Evolutionary conservation across 441 rosid species (phyloP), one percentile per base, ranked within the genome.

Genomic region (Arabidopsis hybrid): DNA sequence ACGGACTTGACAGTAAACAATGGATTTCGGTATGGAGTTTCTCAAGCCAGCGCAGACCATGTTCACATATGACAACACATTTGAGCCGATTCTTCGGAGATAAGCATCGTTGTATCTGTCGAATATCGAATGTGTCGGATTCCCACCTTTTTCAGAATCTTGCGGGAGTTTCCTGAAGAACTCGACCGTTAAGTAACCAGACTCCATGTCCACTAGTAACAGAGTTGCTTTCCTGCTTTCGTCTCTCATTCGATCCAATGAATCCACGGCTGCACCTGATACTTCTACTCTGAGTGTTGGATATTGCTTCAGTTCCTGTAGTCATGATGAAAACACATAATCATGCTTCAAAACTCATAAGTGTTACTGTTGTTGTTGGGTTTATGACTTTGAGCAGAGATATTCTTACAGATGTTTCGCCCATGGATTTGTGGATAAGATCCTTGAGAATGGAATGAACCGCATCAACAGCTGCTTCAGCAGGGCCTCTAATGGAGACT

Each of bases 111-210:
- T 91, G 73, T 91, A 93, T 83, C 98, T 73, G 74, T 93, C 94
- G 51, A 88, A 93, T 16, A 91, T 79, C 9, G 97, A 93, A 78
- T 87, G 97, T 5, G 94, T 84, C 8, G 98, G 97, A 79, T 91
- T 89, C 74, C 98, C 98, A 5, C 98, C 97, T 85, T 93, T 93
- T 80, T 93, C 98, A 47, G 83, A 69, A 80, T 93, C 97, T 71
- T 91, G 95, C 63, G 97, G 98, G 81, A 93, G 98, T 81, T 91
- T 93, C 72, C 95, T 84, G 80, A 93, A 93, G 80, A 91, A 93
- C 53, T 91, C 98, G 12, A 93, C 97, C 0, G 98, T 91, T 80
- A 89, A 75, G 85, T 93, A 91, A 80, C 90, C 70, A 43, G 87
- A 89, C 71, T 93, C 98, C 98, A 93, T 91, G 73, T 91, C 97